Base-by-base conservation (phyloP, 345 rosid species). In the Eucalyptus virginea region DNA sequence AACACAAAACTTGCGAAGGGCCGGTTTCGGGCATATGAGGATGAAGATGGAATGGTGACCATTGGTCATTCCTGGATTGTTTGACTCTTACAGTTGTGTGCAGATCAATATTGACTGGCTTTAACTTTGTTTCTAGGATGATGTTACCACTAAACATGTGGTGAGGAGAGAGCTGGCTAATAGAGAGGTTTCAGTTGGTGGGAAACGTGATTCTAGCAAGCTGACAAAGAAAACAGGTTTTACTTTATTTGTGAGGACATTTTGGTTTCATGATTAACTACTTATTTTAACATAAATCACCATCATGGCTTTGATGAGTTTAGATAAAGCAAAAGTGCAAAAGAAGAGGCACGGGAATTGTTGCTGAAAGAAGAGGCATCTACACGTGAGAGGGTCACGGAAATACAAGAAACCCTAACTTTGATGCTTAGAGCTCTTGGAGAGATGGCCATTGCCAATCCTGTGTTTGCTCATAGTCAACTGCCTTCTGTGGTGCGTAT, bases 321-420 rank as follows among this genome's bases (percentile, higher is more conserved):
- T 89, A 98, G 99, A 97, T 88, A 98, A 98, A 91, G 98, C 94
- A 98, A 95, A 94, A 96, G 97, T 12, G 95, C 98, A 86, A 98
- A 98, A 91, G 99, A 97, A 93, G 99, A 97, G 92, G 99, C 98
- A 80, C 97, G 98, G 17, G 98, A 97, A 89, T 89, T 95, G 91
- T 89, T 98, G 96, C 99, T 98, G 87, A 95, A 92, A 93, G 99
- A 97, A 92, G 99, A 98, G 95, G 96, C 96, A 80, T 91, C 94
- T 21, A 90, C 92, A 89, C 98, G 99, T 60, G 95, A 94, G 92
- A 94, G 92, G 83, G 98, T 98, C 90, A 88, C 48, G 69, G 91
- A 65, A 87, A 94, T 97, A 92, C 97, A 98, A 87, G 92, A 89
- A 72, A 96, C 92, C 91, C 93, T 98, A 83, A 95, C 98, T 58